These are phyloP conservation scores for Pythium brachiatum DNA, from an alignment of 352 stramenopile species.

Conservation along the genomic window DNA sequence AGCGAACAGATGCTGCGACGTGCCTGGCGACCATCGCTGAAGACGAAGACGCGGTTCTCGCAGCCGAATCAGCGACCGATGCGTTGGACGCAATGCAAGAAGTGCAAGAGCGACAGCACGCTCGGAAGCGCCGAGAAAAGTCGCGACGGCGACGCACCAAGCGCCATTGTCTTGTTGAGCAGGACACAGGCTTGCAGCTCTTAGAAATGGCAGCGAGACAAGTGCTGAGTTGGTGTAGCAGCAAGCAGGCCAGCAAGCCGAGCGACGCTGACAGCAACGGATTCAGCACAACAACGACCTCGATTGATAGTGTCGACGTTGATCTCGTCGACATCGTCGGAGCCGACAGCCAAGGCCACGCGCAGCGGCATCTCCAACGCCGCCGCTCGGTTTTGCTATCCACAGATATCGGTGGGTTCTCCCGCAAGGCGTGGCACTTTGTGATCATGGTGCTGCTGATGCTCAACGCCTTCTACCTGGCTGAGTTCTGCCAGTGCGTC, in stretches of 20 bases:
- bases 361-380: constrained; percentile 23
- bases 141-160: not conserved
- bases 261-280: constrained; percentile 2
- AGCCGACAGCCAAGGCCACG: constrained; percentile 16
- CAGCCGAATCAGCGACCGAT: constrained; percentile 24
- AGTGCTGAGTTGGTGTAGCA: not conserved
- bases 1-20: constrained; percentile 12
- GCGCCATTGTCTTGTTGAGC: constrained; percentile 4
- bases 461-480: constrained; percentile 69
- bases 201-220: constrained; percentile 8
- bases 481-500: constrained; percentile 59
- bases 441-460: constrained; percentile 59
- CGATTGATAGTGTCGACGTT: not conserved
- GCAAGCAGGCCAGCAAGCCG: not conserved
- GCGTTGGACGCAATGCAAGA: constrained; percentile 28
- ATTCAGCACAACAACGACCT: not conserved
- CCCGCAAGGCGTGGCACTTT: constrained; percentile 64
- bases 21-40: constrained; percentile 25
- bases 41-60: constrained; percentile 19
- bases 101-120: constrained; percentile 23
- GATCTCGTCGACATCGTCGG: constrained; percentile 9
- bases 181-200: constrained; percentile 35
- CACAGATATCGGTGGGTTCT: constrained; percentile 43
- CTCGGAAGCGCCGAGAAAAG: constrained; percentile 15
- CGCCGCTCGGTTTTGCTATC: constrained; percentile 25